phyloP scores from a whole-genome alignment of 164 flowering plant species.

The grape (Vitis vinifera) region ASM3070453v1 NC_081814.1:3159501-3160000 shows the following conservation, averaged over 20 bases:
- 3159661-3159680: conserved; percentile 31
- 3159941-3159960: conserved; percentile 27
- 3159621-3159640: conserved; percentile 21
- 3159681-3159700: conserved; percentile 16
- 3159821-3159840: too few species aligned
- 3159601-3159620: conserved; percentile 15
- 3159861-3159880: too few species aligned
- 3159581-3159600: neutral
- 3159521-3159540: neutral
- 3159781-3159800: neutral
- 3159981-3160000: neutral
- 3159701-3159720: conserved; percentile 19
- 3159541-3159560: too few species aligned
- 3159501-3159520: neutral
- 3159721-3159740: too few species aligned
- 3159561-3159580: too few species aligned
- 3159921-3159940: conserved; percentile 12
- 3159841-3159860: too few species aligned
- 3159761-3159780: too few species aligned
- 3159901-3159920: too few species aligned
- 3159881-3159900: too few species aligned
- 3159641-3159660: conserved; percentile 17
- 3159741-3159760: too few species aligned
- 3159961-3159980: conserved; percentile 20
- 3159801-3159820: too few species aligned